Conservation (phyloP, 2,329 filamentous ascomycete genomes). For the Sporothrix sp. region DNA sequence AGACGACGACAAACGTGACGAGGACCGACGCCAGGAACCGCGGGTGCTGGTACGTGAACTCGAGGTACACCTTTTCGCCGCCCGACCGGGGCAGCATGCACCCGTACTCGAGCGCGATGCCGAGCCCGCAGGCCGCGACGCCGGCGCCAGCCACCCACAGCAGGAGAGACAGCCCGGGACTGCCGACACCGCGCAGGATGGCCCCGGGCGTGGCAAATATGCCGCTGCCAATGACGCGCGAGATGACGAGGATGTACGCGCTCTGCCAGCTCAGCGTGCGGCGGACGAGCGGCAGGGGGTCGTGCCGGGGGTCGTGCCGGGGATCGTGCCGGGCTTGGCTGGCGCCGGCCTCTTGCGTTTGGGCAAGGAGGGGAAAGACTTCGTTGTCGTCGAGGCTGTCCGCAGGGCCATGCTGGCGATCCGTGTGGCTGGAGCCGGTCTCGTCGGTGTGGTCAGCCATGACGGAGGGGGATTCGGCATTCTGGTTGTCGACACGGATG, state of each 20-base stretch:
- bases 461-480: background rate
- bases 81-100: slow-evolving; percentile 62
- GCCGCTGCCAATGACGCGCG: slow-evolving; percentile 58
- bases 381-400: background rate
- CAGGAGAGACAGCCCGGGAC: slow-evolving; percentile 50
- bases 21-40: slow-evolving; percentile 55
- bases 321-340: too few species aligned
- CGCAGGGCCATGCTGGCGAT: too few species aligned
- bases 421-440: too few species aligned
- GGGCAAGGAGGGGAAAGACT: background rate
- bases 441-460: background rate
- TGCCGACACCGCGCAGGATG: slow-evolving; percentile 57
- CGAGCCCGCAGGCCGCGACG: slow-evolving; percentile 51
- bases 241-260: slow-evolving; percentile 58
- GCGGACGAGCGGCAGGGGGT: slow-evolving; percentile 47
- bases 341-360: too few species aligned
- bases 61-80: slow-evolving; percentile 61
- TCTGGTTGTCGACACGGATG: background rate
- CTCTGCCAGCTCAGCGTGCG: slow-evolving; percentile 53
- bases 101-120: slow-evolving; percentile 56
- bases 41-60: slow-evolving; percentile 56
- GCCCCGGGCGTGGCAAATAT: slow-evolving; percentile 64
- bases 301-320: slow-evolving; percentile 50
- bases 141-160: slow-evolving; percentile 56
- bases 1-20: slow-evolving; percentile 51